Base-by-base conservation (phyloP, 129 eudicot species). In the Saussurea involucrata region DNA sequence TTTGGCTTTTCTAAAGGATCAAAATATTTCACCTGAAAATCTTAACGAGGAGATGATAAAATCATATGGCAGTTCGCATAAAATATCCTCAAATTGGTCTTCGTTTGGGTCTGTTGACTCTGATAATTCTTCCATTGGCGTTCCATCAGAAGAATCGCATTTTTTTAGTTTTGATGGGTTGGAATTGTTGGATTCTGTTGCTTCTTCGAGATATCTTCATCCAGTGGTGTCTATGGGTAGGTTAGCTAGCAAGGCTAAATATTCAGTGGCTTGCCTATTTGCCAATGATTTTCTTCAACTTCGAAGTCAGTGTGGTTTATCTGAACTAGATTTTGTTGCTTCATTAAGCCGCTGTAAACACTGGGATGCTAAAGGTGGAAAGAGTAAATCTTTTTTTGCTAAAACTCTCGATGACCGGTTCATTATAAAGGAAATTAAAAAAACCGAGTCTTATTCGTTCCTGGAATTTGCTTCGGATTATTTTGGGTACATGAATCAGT, bases 351-450 rank as follows among this genome's bases (percentile, higher is more conserved):
- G 97, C 9, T 95, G 98, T 78, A 91, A 74, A 71, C 82, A 80
- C 57, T 95, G 98, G 98, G 92, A 95, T 86, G 97, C 97, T 17
- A 91, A 95, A 81, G 98, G 98, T 63, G 97, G 97, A 34, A 89
- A 95, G 85, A 95, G 96, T 68, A 91, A 95, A 81, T 89, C 98
- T 15, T 80, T 89, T 72, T 94, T 89, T 83, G 96, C 96, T 3
- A 94, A 94, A 78, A 91, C 98, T 24, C 81, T 87, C 9, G 98
- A 94, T 80, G 98, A 91, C 20, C 86, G 97, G 33, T 92, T 91
- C 76, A 89, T 94, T 61, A 86, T 94, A 17, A 94, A 94, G 86
- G 98, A 91, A 69, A 94, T 94, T 28, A 89, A 89, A 83, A 91
- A 85, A 77, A 83, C 97, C 5, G 98, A 94, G 68, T 85, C 84